Percentiles rank a stretch among this genome's conserved stretches.
phyloP scores from a whole-genome alignment of 2,329 filamentous ascomycete genomes.

The Fusarium sp. region DNA sequence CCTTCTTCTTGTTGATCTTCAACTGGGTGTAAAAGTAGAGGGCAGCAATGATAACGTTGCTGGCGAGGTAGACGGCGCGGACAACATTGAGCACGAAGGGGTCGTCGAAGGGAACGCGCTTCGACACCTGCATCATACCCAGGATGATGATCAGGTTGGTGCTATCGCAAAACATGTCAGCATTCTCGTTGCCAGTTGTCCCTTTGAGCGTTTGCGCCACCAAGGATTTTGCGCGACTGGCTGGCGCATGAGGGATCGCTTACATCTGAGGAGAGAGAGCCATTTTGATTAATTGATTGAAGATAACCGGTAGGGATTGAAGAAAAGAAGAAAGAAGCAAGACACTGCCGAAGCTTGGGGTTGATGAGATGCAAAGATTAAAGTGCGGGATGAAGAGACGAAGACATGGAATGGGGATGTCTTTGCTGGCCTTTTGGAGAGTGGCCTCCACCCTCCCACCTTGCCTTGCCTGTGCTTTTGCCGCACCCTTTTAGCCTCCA shows the following conservation, averaged over 20 bases:
- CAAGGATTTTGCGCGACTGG: slow-evolving; percentile 25
- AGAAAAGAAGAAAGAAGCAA: slow-evolving; percentile 13
- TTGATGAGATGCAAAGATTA: slow-evolving; percentile 33
- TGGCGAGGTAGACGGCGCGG: slow-evolving; percentile 68
- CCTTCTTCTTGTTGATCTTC: slow-evolving; percentile 96
- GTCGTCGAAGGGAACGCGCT: slow-evolving; percentile 95
- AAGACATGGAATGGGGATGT: slow-evolving; percentile 36
- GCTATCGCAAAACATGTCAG: slow-evolving; percentile 63
- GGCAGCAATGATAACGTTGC: slow-evolving; percentile 85
- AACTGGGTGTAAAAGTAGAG: slow-evolving; percentile 89
- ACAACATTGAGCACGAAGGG: slow-evolving; percentile 71
- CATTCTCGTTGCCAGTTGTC: slow-evolving; percentile 39
- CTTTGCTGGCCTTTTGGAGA: slow-evolving; percentile 50
- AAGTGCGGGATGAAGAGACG: slow-evolving; percentile 30
- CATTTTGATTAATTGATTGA: slow-evolving; percentile 63
- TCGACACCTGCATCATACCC: slow-evolving; percentile 98
- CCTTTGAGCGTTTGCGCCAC: slow-evolving; percentile 35
- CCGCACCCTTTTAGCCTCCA: slow-evolving; percentile 39
- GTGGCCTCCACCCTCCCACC: slow-evolving; percentile 15
- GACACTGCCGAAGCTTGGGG: slow-evolving; percentile 24
- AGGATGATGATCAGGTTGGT: slow-evolving; percentile 96
- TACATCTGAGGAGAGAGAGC: slow-evolving; percentile 77
- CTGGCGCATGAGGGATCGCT: slow-evolving; percentile 47
- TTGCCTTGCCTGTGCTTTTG: slow-evolving; percentile 26
- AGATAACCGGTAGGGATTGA: slow-evolving; percentile 8